phyloP scores from a whole-genome alignment of 495 filamentous ascomycete species.

The Aspergillus carlsbadensis region DNA sequence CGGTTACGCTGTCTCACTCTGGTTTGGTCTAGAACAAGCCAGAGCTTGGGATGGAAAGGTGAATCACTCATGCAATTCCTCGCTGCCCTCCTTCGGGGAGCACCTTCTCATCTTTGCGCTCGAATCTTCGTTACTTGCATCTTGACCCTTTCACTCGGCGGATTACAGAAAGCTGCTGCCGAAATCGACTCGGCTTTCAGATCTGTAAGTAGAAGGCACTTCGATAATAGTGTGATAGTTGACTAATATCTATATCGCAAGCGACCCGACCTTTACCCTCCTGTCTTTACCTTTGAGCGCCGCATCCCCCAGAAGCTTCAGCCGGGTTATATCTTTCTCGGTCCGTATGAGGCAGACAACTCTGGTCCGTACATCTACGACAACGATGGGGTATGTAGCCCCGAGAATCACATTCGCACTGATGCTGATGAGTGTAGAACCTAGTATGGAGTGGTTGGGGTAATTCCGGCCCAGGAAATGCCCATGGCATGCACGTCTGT shows the following conservation, averaged over 20 bases:
- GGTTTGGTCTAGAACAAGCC: background rate
- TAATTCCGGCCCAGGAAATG: conserved; percentile 38
- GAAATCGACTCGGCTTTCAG: conserved; percentile 20
- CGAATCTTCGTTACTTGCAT: background rate
- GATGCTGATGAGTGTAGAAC: conserved; percentile 32
- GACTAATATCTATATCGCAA: conserved; percentile 12
- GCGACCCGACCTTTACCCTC: conserved; percentile 45
- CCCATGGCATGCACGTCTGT: conserved; percentile 47
- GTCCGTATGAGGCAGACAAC: conserved; percentile 41
- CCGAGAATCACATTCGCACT: background rate
- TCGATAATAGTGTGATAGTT: background rate
- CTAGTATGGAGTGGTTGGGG: conserved; percentile 49
- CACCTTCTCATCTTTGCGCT: conserved; percentile 9
- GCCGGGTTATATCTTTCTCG: conserved; percentile 45
- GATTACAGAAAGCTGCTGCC: conserved; percentile 5
- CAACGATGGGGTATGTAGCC: conserved; percentile 38
- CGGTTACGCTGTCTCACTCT: background rate
- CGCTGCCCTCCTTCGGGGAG: conserved; percentile 9
- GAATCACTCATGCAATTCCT: conserved; percentile 23
- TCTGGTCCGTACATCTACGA: conserved; percentile 48
- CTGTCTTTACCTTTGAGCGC: conserved; percentile 30
- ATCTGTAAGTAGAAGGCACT: conserved; percentile 14
- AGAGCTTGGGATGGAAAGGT: conserved; percentile 21
- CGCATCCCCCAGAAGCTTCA: conserved; percentile 30
- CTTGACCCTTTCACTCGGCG: conserved; percentile 7